phyloP scores from a whole-genome alignment of 2,329 filamentous ascomycete species.

The Fusarium sp. region DNA sequence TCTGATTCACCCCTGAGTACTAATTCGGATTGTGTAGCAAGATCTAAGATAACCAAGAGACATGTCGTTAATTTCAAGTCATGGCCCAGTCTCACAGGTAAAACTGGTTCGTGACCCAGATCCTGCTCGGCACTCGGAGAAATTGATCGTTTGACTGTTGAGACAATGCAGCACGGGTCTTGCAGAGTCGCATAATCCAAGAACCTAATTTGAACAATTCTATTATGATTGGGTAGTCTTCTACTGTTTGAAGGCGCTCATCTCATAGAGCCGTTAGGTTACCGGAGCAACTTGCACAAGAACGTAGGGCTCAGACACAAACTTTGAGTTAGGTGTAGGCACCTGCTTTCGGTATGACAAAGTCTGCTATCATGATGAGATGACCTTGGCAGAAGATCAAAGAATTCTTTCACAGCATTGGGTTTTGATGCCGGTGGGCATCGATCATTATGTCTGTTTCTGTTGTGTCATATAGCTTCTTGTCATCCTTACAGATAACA shows the following conservation, averaged over 20 bases:
- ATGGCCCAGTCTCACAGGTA: background rate
- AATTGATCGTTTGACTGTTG: background rate
- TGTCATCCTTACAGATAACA: too few species aligned
- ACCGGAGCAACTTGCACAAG: background rate
- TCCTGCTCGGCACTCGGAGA: background rate
- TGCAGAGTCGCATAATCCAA: background rate
- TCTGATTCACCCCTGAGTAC: background rate
- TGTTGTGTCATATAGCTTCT: too few species aligned
- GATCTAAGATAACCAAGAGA: background rate
- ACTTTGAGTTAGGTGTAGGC: background rate
- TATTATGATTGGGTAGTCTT: background rate
- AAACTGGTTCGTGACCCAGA: background rate
- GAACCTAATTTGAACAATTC: background rate
- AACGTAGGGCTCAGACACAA: background rate
- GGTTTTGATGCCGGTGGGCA: too few species aligned
- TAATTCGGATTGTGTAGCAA: background rate
- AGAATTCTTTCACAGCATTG: too few species aligned
- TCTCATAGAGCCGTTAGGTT: background rate
- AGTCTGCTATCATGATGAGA: background rate
- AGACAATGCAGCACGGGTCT: background rate
- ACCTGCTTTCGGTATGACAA: background rate
- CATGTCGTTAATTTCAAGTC: background rate
- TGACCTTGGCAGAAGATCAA: too few species aligned
- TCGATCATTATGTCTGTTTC: too few species aligned
- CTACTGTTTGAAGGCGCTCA: background rate